These are phyloP conservation scores for Lantana camara DNA, from an alignment of 257 asterid species.

Conservation along the genomic window DNA sequence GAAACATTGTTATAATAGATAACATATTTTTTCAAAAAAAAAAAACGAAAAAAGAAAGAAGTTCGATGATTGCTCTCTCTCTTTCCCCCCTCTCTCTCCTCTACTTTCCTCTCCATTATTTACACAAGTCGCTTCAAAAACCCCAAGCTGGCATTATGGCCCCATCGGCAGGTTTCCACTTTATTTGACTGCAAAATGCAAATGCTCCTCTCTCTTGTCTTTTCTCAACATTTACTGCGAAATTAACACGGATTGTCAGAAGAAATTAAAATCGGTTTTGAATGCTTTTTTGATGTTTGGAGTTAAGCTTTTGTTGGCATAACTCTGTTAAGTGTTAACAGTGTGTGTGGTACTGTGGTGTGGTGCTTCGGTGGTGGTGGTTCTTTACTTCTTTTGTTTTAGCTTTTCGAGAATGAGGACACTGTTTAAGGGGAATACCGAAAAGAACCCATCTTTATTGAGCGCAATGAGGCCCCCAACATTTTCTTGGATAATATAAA, in stretches of 20 bases:
- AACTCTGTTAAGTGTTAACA: too few relatives aligned
- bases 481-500: constrained; percentile 17
- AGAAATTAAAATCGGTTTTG: too few relatives aligned
- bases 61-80: too few relatives aligned
- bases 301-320: too few relatives aligned
- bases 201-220: too few relatives aligned
- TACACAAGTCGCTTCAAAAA: constrained; percentile 28
- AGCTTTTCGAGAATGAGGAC: constrained; percentile 20
- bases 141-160: constrained; percentile 53
- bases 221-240: too few relatives aligned
- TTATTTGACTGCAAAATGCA: constrained; percentile 12
- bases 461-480: background rate
- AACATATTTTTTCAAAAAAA: too few relatives aligned
- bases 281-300: too few relatives aligned
- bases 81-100: background rate
- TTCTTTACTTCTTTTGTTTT: background rate
- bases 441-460: constrained; percentile 32
- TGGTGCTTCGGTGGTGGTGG: background rate
- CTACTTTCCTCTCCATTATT: constrained; percentile 25
- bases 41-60: too few relatives aligned
- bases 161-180: constrained; percentile 52
- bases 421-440: constrained; percentile 25
- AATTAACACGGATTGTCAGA: too few relatives aligned
- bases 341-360: too few relatives aligned
- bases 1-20: too few relatives aligned